Conservation (phyloP, 1,284 basidiomycete species). For the Ustilago lituana region DNA sequence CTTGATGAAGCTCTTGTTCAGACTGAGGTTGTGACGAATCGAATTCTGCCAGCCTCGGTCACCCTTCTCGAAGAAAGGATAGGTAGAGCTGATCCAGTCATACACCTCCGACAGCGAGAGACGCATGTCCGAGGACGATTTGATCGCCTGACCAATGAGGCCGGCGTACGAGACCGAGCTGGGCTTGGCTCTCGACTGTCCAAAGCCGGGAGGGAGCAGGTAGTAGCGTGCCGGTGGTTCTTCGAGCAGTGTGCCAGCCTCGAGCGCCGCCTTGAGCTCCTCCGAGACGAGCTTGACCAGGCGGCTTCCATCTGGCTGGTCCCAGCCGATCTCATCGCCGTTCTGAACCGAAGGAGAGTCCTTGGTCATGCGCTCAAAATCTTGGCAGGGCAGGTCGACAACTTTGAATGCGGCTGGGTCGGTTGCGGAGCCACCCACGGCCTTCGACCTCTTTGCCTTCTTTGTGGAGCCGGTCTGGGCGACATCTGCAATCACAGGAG, state of each 20-base stretch:
- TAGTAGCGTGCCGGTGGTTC: slow-evolving; percentile 63
- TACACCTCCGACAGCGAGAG: slow-evolving; percentile 95
- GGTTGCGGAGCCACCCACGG: slow-evolving; percentile 15
- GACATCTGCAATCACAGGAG: slow-evolving; percentile 1
- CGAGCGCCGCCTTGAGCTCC: slow-evolving; percentile 62
- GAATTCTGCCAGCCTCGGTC: slow-evolving; percentile 96
- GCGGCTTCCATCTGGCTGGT: slow-evolving; percentile 61
- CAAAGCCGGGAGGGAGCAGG: slow-evolving; percentile 60
- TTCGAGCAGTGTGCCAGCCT: slow-evolving; percentile 55
- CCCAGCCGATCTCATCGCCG: slow-evolving; percentile 57
- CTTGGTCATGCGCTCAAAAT: slow-evolving; percentile 44
- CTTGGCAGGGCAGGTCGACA: slow-evolving; percentile 34
- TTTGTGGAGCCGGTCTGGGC: slow-evolving; percentile 17
- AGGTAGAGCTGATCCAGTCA: slow-evolving; percentile 90
- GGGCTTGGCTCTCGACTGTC: slow-evolving; percentile 59
- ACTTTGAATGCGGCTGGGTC: slow-evolving; percentile 28
- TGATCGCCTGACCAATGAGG: slow-evolving; percentile 91
- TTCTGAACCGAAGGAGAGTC: slow-evolving; percentile 32
- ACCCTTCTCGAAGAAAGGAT: slow-evolving; percentile 89
- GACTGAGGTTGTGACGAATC: slow-evolving; percentile 87
- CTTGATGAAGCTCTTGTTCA: slow-evolving; percentile 82
- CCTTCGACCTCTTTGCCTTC: slow-evolving; percentile 36
- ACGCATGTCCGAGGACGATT: slow-evolving; percentile 82
- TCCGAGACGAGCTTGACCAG: slow-evolving; percentile 65
- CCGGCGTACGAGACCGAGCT: slow-evolving; percentile 81